A percentile compares a stretch with the other conserved stretches of the same genome.
Evolutionary conservation across 768 basidiomycete species (phyloP).

Genomic region (Lentinula boryana): DNA sequence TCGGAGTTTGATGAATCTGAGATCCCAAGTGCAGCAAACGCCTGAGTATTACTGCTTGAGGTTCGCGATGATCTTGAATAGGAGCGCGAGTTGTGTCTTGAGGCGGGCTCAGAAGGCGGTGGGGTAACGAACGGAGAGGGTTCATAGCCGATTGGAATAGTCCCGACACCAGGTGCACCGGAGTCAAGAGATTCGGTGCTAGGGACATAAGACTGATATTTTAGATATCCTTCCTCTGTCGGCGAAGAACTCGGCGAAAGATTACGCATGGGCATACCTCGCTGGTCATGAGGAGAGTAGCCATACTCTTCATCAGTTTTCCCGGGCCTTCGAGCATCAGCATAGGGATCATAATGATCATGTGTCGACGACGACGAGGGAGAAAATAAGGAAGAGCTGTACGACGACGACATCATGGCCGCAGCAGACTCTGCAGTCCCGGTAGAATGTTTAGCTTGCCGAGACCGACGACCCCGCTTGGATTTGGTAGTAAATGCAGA

Average conservation of each 20-base stretch:
- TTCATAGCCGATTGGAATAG: constrained; percentile 1
- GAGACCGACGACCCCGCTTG: background rate
- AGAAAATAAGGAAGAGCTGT: constrained; percentile 1
- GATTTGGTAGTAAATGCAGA: background rate
- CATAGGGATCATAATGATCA: background rate
- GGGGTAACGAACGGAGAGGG: constrained; percentile 1
- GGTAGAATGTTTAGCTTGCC: background rate
- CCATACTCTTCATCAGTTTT: background rate
- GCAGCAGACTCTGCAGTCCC: background rate
- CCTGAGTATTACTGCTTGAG: background rate
- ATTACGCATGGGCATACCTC: background rate
- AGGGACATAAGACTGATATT: background rate
- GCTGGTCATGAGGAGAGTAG: background rate
- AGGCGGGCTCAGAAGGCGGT: constrained; percentile 1
- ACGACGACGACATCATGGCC: background rate
- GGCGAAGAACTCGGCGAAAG: constrained; percentile 3
- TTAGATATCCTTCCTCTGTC: background rate
- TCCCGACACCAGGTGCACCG: background rate
- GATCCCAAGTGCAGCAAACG: background rate
- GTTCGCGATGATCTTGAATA: background rate
- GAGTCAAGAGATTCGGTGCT: background rate
- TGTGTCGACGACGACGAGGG: background rate
- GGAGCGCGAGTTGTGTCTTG: constrained; percentile 1
- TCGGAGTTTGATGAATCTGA: background rate
- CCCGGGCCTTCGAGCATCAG: background rate